phyloP scores from a whole-genome alignment of 495 filamentous ascomycete genomes.

The Penicillium robsamsonii region DNA sequence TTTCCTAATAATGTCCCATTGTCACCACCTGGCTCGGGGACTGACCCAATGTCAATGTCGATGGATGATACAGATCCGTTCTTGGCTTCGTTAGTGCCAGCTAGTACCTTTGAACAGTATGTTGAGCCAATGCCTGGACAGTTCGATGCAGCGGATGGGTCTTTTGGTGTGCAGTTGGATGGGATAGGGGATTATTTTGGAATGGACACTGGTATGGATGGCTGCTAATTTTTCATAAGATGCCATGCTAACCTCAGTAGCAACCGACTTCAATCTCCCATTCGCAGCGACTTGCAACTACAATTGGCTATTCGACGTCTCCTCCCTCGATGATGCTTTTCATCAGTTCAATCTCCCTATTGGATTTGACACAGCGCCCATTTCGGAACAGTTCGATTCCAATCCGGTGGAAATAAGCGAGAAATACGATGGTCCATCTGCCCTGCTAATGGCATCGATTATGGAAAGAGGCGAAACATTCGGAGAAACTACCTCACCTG shows the following conservation, averaged over 20 bases:
- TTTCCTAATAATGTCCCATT: conserved; percentile 24
- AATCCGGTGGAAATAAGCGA: conserved; percentile 3
- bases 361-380: conserved; percentile 24
- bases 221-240: background rate
- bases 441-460: conserved; percentile 23
- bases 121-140: conserved; percentile 38
- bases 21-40: conserved; percentile 33
- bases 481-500: conserved; percentile 3
- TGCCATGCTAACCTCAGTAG: conserved; percentile 23
- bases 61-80: conserved; percentile 34
- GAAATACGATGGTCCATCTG: conserved; percentile 20
- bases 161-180: conserved; percentile 26
- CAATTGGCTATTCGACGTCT: conserved; percentile 55
- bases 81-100: conserved; percentile 36
- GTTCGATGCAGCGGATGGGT: conserved; percentile 40
- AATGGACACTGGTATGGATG: conserved; percentile 33
- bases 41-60: conserved; percentile 24
- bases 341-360: conserved; percentile 31
- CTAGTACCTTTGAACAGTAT: conserved; percentile 36
- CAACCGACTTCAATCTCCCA: conserved; percentile 55
- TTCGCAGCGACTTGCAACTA: conserved; percentile 57
- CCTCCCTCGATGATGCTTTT: conserved; percentile 38
- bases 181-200: conserved; percentile 27
- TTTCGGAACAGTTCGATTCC: conserved; percentile 18
- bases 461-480: conserved; percentile 11